Conservation (phyloP, 768 basidiomycete genomes). For the Tylopilus subfusipes region DNA sequence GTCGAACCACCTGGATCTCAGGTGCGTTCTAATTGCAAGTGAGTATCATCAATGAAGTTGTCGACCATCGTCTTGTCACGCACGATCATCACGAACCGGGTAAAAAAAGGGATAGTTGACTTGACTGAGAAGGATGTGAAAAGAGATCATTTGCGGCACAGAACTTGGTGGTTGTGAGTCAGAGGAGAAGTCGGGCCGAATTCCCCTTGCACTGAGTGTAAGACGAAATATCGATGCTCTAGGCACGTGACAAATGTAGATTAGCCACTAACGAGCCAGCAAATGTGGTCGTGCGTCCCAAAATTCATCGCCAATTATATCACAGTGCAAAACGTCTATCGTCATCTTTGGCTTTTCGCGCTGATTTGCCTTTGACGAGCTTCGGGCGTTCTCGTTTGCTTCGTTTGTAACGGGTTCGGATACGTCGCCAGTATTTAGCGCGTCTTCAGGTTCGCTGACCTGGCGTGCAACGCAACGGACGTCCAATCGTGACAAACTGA, state of each 20-base stretch:
- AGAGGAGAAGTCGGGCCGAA: too few relatives aligned
- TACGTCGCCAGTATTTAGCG: background rate
- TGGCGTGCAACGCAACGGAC: background rate
- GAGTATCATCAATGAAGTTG: too few relatives aligned
- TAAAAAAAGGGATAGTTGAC: too few relatives aligned
- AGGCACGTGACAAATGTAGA: background rate
- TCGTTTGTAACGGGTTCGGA: background rate
- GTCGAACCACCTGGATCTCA: too few relatives aligned
- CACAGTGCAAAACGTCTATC: slow-evolving; percentile 69
- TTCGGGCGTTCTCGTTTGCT: slow-evolving; percentile 4
- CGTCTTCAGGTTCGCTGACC: slow-evolving; percentile 7
- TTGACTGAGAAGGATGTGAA: background rate
- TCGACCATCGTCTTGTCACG: too few relatives aligned
- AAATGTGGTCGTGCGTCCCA: slow-evolving; percentile 64
- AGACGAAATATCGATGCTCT: too few relatives aligned
- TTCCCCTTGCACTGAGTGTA: background rate
- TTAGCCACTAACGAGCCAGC: slow-evolving; percentile 29
- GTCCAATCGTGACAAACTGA: background rate
- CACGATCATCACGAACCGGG: too few relatives aligned
- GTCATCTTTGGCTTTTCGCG: slow-evolving; percentile 37
- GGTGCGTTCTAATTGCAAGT: too few relatives aligned
- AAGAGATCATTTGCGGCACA: background rate
- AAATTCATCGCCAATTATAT: slow-evolving; percentile 79
- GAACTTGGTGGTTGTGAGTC: too few relatives aligned
- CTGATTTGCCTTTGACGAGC: slow-evolving; percentile 28